Evolutionary conservation across 176 grass and related monocot genomes (phyloP).

Genomic region (Musa itinerans): DNA sequence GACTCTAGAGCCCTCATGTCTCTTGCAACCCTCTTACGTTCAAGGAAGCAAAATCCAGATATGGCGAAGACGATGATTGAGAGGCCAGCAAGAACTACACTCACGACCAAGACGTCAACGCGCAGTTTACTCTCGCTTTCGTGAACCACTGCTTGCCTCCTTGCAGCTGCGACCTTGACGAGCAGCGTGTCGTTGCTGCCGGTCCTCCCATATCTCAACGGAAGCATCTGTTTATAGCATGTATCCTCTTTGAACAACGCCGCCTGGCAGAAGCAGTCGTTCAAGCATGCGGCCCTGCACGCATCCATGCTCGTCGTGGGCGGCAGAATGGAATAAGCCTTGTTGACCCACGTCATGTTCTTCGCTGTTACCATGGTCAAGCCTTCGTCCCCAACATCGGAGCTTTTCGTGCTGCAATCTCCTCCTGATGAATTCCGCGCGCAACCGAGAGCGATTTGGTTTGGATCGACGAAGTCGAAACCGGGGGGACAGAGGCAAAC

Average conservation of each 20-base stretch:
- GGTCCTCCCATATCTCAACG: neutral
- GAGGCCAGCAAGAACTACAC: neutral
- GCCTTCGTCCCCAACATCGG: neutral
- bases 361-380: conserved; percentile 8
- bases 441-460: conserved; percentile 2
- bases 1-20: neutral
- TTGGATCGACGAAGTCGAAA: conserved; percentile 18
- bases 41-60: neutral
- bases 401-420: neutral
- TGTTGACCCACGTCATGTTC: conserved; percentile 27
- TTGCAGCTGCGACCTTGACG: neutral
- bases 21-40: neutral
- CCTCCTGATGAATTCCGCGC: conserved; percentile 8
- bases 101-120: neutral
- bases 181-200: neutral
- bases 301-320: conserved; percentile 28
- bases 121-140: neutral
- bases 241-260: neutral
- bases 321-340: neutral
- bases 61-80: neutral
- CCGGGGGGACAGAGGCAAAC: conserved; percentile 29
- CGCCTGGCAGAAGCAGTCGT: conserved; percentile 34
- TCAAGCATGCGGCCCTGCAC: conserved; percentile 26
- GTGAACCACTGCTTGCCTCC: neutral
- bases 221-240: neutral